These are phyloP conservation scores for Wickerhamomyces rabaulensis DNA, from an alignment of 805 yeast genomes.

Conservation along the genomic window DNA sequence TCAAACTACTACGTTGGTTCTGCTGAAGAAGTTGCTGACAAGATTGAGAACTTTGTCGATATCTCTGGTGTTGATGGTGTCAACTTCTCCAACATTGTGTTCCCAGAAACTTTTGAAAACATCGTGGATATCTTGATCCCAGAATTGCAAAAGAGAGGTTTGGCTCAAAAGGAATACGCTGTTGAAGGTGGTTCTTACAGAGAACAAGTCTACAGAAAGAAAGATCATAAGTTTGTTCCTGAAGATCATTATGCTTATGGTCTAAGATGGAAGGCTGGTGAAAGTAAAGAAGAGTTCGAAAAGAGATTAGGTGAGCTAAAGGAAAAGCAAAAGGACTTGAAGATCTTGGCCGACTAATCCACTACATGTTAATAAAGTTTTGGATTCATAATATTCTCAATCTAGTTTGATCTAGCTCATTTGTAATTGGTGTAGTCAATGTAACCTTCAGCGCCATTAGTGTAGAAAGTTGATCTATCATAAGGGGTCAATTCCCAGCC, in stretches of 20 bases:
- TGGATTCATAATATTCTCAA: not conserved
- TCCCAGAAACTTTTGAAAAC: conserved; percentile 38
- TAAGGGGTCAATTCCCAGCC: conserved; percentile 29
- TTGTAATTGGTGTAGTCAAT: conserved; percentile 3
- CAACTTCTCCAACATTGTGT: conserved; percentile 34
- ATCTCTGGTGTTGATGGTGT: conserved; percentile 38
- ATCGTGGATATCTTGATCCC: conserved; percentile 34
- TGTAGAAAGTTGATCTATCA: conserved; percentile 31
- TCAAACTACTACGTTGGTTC: conserved; percentile 28
- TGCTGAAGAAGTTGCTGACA: conserved; percentile 37
- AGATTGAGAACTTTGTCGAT: conserved; percentile 37
- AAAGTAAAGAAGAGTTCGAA: conserved; percentile 27
- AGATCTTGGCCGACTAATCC: conserved; percentile 8
- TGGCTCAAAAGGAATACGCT: conserved; percentile 27
- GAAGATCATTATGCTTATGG: conserved; percentile 21
- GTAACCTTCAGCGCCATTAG: conserved; percentile 8
- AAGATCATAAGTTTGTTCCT: conserved; percentile 18
- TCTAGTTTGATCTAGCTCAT: not conserved
- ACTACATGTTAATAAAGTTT: too few relatives aligned
- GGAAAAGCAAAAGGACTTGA: conserved; percentile 7
- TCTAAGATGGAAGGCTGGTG: conserved; percentile 23
- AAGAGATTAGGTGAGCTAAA: conserved; percentile 9
- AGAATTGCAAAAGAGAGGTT: conserved; percentile 33
- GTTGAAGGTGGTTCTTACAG: conserved; percentile 32
- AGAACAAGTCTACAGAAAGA: conserved; percentile 27